phyloP scores from a whole-genome alignment of 2,329 filamentous ascomycete genomes.

The Aspergillus terreus region DNA sequence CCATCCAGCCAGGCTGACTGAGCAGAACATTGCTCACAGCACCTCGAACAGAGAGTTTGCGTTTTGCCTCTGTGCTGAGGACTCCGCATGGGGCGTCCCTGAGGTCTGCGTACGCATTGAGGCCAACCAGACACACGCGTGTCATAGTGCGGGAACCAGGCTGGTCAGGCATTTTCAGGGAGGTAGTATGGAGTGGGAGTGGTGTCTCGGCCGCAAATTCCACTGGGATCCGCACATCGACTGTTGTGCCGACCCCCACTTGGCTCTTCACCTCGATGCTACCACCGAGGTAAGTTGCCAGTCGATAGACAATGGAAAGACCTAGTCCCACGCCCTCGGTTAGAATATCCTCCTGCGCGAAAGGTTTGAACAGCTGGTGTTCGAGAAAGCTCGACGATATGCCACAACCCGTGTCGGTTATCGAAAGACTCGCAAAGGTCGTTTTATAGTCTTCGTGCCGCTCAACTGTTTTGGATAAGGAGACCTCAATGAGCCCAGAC shows the following conservation, averaged over 20 bases:
- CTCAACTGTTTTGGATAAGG: conserved; percentile 15
- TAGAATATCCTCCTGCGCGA: conserved; percentile 59
- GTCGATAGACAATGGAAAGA: conserved; percentile 57
- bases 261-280: conserved; percentile 51
- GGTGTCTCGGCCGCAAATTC: conserved; percentile 2
- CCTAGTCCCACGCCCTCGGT: conserved; percentile 61
- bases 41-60: conserved; percentile 24
- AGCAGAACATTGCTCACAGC: conserved; percentile 23
- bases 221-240: conserved; percentile 27
- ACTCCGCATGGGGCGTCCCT: conserved; percentile 19
- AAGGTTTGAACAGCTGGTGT: conserved; percentile 58
- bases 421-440: conserved; percentile 34
- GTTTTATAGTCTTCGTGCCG: conserved; percentile 9
- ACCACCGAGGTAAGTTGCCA: conserved; percentile 56
- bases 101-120: conserved; percentile 22
- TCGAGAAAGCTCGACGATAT: conserved; percentile 59
- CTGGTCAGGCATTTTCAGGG: not conserved
- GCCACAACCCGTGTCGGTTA: conserved; percentile 61
- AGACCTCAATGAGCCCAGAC: conserved; percentile 30
- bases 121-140: conserved; percentile 25
- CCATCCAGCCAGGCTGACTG: conserved; percentile 20
- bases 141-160: conserved; percentile 5
- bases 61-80: conserved; percentile 23
- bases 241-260: conserved; percentile 23
- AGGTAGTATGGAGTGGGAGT: not conserved